These are phyloP conservation scores for Aspergillus quadrilineatus DNA, from an alignment of 2,329 filamentous ascomycete species.

Conservation along the genomic window DNA sequence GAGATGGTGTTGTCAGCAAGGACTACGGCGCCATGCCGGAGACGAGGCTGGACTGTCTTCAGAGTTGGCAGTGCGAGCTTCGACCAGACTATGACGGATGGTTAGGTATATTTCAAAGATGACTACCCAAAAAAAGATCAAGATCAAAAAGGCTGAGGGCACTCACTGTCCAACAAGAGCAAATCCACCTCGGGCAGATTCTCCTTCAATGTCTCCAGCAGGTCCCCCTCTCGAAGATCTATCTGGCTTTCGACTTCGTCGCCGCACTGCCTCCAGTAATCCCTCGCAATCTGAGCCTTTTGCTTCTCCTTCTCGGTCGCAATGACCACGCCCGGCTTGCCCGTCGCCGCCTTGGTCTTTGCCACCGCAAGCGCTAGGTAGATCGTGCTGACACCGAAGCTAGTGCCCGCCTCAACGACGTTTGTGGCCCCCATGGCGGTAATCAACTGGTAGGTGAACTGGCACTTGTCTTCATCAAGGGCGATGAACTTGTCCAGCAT, in stretches of 20 bases:
- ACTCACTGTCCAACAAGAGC: conserved; percentile 64
- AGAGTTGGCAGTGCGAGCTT: conserved; percentile 40
- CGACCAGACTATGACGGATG: conserved; percentile 37
- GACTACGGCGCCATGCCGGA: conserved; percentile 39
- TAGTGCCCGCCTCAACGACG: conserved; percentile 62
- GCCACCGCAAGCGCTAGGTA: conserved; percentile 61
- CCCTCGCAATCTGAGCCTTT: conserved; percentile 53
- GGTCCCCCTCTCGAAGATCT: conserved; percentile 58
- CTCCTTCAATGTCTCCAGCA: conserved; percentile 55
- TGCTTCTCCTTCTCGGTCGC: conserved; percentile 59
- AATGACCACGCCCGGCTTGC: conserved; percentile 50
- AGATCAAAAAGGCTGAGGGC: not conserved
- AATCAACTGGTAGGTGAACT: conserved; percentile 57
- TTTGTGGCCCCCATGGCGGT: conserved; percentile 50
- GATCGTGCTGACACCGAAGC: conserved; percentile 62
- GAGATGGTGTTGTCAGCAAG: conserved; percentile 40
- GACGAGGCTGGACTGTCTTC: conserved; percentile 34
- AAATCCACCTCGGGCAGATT: conserved; percentile 55
- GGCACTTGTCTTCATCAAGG: conserved; percentile 59
- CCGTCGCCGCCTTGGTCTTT: conserved; percentile 43
- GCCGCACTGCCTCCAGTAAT: conserved; percentile 55
- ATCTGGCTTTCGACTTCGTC: conserved; percentile 51
- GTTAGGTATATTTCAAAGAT: conserved; percentile 29
- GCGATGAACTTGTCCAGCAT: conserved; percentile 58
- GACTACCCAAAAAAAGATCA: conserved; percentile 32